Evolutionary conservation across 164 flowering plant genomes (phyloP).

Genomic region (Tetrastigma voinierianum): DNA sequence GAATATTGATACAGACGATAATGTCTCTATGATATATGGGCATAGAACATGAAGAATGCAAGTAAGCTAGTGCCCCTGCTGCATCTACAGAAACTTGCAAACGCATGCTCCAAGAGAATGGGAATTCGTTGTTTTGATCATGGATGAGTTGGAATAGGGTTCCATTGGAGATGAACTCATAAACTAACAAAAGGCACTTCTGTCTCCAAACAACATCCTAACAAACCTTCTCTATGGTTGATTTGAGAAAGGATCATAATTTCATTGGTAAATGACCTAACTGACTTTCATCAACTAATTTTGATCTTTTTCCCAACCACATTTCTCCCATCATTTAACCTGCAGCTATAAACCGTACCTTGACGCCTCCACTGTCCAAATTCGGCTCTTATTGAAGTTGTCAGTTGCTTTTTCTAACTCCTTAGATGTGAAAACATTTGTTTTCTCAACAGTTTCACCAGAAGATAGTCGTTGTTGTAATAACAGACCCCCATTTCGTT

Average conservation of each 20-base stretch:
- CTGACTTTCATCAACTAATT: slow-evolving; percentile 13
- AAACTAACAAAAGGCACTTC: too few relatives aligned
- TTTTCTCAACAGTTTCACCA: background rate
- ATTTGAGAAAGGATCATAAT: slow-evolving; percentile 21
- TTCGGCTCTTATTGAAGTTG: slow-evolving; percentile 7
- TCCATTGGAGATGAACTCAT: too few relatives aligned
- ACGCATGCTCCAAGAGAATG: slow-evolving; percentile 9
- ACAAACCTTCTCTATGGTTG: slow-evolving; percentile 17
- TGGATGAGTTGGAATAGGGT: too few relatives aligned
- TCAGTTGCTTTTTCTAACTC: background rate
- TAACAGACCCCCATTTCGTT: slow-evolving; percentile 12
- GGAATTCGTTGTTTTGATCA: too few relatives aligned
- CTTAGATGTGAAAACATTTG: too few relatives aligned
- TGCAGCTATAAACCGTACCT: slow-evolving; percentile 3
- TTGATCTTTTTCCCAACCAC: slow-evolving; percentile 24
- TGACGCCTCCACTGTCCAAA: slow-evolving; percentile 17
- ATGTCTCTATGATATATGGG: slow-evolving; percentile 3
- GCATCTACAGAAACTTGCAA: slow-evolving; percentile 17
- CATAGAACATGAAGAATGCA: background rate
- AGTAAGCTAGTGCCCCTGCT: slow-evolving; percentile 8
- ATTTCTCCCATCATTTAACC: slow-evolving; percentile 13
- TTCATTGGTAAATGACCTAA: slow-evolving; percentile 23
- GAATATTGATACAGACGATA: too few relatives aligned
- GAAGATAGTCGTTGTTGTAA: slow-evolving; percentile 9
- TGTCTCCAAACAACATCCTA: too few relatives aligned